Evolutionary conservation across 805 yeast species (phyloP).

Genomic region (Saccharomycopsis sp.): DNA sequence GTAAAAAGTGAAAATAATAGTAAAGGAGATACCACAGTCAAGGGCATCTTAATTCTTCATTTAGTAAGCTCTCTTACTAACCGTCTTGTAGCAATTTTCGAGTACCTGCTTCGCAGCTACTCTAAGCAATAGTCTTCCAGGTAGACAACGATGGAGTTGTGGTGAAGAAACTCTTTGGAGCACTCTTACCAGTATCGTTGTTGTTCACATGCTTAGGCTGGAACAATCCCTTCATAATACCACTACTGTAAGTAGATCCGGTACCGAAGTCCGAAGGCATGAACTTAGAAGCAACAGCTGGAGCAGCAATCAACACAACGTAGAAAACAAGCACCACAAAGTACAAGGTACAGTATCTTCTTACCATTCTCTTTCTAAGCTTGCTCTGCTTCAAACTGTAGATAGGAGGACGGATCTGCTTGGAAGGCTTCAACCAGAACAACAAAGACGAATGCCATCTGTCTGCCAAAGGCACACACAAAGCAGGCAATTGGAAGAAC

Average conservation of each 20-base stretch:
- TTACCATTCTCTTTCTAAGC: constrained; percentile 35
- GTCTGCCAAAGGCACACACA: constrained; percentile 58
- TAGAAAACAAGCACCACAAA: constrained; percentile 35
- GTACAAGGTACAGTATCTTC: constrained; percentile 43
- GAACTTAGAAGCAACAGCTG: constrained; percentile 35
- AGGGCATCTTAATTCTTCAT: too few species aligned
- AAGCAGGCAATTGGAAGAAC: constrained; percentile 52
- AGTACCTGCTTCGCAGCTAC: neutral
- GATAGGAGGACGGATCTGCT: constrained; percentile 32
- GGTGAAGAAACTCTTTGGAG: constrained; percentile 31
- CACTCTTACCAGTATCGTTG: constrained; percentile 52
- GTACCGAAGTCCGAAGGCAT: constrained; percentile 24
- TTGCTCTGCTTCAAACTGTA: constrained; percentile 34
- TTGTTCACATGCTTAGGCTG: constrained; percentile 58
- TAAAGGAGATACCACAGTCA: too few species aligned
- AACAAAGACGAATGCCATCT: constrained; percentile 60
- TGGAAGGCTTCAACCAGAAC: constrained; percentile 59
- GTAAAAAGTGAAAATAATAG: too few species aligned
- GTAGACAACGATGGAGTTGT: constrained; percentile 45
- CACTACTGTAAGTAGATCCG: constrained; percentile 20
- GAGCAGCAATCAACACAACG: constrained; percentile 38
- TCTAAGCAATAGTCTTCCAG: constrained; percentile 49
- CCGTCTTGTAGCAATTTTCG: too few species aligned
- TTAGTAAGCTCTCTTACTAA: too few species aligned
- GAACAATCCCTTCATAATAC: constrained; percentile 34